Base-by-base conservation (phyloP, 2,329 filamentous ascomycete species). In the Penicillium sp. region DNA sequence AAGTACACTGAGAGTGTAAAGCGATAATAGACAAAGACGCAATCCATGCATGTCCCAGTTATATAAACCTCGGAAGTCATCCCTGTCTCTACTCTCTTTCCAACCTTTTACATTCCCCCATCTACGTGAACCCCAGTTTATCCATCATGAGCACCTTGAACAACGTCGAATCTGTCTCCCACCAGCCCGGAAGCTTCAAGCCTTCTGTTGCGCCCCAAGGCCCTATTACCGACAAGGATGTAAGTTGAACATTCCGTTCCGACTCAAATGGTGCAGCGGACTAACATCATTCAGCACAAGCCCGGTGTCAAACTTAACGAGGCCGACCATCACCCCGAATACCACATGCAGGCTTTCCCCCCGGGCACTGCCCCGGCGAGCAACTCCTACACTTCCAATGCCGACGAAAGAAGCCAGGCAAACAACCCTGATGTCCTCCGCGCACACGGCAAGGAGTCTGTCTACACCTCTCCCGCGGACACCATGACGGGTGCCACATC, bases 341-440 rank as follows among this genome's bases (percentile, higher is more conserved):
- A 87, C 73, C 73, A 78, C 60, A 78, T 81, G 23, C 57, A 89
- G 65, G 78, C 76, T 1, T 70, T 82, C 31, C 77, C 83, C 0
- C 70, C 84, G 0, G 86, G 86, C 51, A 80, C 81, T 3, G 86
- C 86, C 0, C 86, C 86, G 1, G 54, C 68, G 1, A 64, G 69
- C 35, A 65, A 75, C 44, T 80, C 79, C 12, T 78, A 73, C 70
- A 58, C 59, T 9, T 74, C 76, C 25, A 76, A 77, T 67, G 64
- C 69, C 49, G 50, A 52, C 49, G 61, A 63, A 32, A 55, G 74
- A 4, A 62, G 70, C 43, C 70, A 72, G 61, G 68, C 68, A 29
- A 56, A 72, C 56, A 74, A 74, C 60, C 63, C 70, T 31, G 65
- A 60, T 46, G 56, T 72, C 3, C 61, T 71, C 38, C 70, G 70